A percentile compares a stretch with the other conserved stretches of the same genome.
Conservation (phyloP, 345 rosid genomes). For the Salix viminalis region DNA sequence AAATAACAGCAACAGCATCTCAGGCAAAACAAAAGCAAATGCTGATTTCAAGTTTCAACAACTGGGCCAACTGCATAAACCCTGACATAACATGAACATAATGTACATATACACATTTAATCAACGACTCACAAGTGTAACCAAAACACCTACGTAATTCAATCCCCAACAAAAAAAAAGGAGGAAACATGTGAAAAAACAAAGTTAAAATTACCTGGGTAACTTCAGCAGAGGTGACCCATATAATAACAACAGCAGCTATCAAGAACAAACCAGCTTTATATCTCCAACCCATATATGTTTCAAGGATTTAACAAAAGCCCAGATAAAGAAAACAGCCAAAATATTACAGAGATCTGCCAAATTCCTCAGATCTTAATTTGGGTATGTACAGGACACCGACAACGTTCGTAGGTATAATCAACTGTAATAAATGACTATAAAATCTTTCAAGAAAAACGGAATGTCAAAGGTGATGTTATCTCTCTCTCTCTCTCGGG, state of each 20-base stretch:
- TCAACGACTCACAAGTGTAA: neutral
- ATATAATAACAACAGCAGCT: constrained; percentile 77
- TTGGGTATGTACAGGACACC: neutral
- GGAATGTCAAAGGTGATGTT: neutral
- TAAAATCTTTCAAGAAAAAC: neutral
- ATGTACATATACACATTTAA: no score
- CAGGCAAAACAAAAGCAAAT: neutral
- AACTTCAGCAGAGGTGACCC: constrained; percentile 38
- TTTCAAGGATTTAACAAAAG: neutral
- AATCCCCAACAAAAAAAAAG: neutral
- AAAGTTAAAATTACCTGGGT: constrained; percentile 23
- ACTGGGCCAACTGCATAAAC: neutral
- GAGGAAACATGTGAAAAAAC: neutral
- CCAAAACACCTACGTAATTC: neutral
- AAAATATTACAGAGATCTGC: constrained; percentile 25
- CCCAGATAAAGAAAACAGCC: neutral
- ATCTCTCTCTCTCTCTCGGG: constrained; percentile 13
- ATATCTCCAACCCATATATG: constrained; percentile 77
- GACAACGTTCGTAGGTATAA: neutral
- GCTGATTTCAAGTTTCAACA: neutral
- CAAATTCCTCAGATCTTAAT: constrained; percentile 20
- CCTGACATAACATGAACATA: no score
- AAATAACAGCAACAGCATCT: neutral
- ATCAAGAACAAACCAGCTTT: constrained; percentile 85
- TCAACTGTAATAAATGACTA: neutral